phyloP scores from a whole-genome alignment of 2,329 filamentous ascomycete species.

The Cytospora leucostoma region DNA sequence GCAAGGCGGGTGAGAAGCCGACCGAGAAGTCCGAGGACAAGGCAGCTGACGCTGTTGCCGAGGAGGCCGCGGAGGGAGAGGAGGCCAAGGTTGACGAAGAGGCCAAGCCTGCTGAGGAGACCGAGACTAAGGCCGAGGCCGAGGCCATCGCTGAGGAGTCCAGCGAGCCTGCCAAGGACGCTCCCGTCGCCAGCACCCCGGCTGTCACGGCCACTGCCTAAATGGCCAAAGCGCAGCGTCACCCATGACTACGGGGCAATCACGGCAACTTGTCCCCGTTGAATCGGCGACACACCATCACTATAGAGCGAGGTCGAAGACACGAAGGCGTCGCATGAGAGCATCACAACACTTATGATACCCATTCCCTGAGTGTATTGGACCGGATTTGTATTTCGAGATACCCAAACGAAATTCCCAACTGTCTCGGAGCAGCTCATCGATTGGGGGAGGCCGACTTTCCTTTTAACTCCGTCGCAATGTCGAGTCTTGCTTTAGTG shows the following conservation, averaged over 20 bases:
- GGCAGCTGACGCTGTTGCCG: conserved; percentile 37
- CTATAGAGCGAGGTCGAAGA: conserved; percentile 35
- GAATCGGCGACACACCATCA: conserved; percentile 28
- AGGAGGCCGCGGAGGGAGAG: conserved; percentile 31
- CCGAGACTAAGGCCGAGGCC: conserved; percentile 34
- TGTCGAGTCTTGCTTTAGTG: conserved; percentile 32
- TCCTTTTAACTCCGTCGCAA: conserved; percentile 28
- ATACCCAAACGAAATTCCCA: conserved; percentile 54
- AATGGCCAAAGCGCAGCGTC: conserved; percentile 32
- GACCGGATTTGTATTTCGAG: conserved; percentile 60
- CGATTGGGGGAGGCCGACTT: conserved; percentile 26
- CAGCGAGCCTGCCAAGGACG: conserved; percentile 34
- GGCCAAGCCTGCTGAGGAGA: conserved; percentile 36
- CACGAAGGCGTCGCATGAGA: conserved; percentile 29
- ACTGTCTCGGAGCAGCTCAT: conserved; percentile 35
- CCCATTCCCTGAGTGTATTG: conserved; percentile 32
- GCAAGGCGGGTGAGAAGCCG: conserved; percentile 43
- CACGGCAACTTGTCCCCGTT: conserved; percentile 28
- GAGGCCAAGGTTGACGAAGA: conserved; percentile 34
- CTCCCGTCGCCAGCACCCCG: conserved; percentile 46
- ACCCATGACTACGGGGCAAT: conserved; percentile 28
- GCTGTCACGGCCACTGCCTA: conserved; percentile 56
- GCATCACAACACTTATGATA: conserved; percentile 29
- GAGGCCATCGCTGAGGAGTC: conserved; percentile 40
- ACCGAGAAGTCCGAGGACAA: conserved; percentile 48